Conservation (phyloP, 2,329 filamentous ascomycete species). For the Corniculantispora saksenae region DNA sequence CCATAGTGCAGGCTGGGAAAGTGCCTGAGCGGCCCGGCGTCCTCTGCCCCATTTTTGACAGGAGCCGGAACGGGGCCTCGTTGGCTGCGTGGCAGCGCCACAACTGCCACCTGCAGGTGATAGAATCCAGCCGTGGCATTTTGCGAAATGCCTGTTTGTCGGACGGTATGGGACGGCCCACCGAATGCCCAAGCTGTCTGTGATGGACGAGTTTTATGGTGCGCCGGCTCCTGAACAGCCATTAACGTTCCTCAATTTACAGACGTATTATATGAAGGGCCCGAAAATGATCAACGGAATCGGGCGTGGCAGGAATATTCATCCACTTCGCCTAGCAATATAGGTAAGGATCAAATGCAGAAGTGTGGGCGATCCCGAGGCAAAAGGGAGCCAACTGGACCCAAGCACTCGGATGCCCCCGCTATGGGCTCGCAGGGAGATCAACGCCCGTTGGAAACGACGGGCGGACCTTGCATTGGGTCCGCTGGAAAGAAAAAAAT, state of each 20-base stretch:
- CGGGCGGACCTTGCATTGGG: background rate
- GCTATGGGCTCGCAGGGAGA: background rate
- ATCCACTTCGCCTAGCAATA: background rate
- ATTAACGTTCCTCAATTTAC: background rate
- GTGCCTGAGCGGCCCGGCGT: slow-evolving; percentile 18
- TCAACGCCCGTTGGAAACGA: background rate
- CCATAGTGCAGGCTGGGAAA: background rate
- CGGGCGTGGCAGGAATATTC: background rate
- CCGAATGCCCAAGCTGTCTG: background rate
- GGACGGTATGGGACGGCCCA: background rate
- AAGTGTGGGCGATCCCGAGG: background rate
- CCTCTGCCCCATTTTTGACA: slow-evolving; percentile 11
- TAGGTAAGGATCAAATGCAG: background rate
- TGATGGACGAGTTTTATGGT: background rate
- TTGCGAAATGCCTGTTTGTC: background rate
- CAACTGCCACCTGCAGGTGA: slow-evolving; percentile 11
- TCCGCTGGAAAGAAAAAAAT: background rate
- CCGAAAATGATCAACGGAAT: background rate
- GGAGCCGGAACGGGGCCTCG: background rate
- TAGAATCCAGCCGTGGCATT: background rate
- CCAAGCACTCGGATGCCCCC: background rate
- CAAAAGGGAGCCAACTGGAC: background rate
- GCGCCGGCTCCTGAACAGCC: background rate
- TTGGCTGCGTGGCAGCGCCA: slow-evolving; percentile 10
- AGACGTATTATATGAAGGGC: background rate